A percentile compares a stretch with the other conserved stretches of the same genome.
Conservation (phyloP, 257 asterid species). For the Solanum bulbocastanum region DNA sequence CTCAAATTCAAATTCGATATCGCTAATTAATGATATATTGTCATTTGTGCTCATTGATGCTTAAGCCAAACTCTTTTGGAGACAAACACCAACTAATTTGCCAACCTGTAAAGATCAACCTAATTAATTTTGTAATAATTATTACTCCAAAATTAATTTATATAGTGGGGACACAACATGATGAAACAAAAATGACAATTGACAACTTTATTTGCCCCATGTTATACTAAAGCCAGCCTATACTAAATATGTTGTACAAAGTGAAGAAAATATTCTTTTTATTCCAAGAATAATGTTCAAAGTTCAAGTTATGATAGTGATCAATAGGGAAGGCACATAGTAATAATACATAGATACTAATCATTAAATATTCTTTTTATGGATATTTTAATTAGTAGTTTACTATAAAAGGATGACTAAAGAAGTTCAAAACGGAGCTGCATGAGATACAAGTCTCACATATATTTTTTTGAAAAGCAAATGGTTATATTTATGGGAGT, state of each 20-base stretch:
- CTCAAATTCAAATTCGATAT: background rate
- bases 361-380: background rate
- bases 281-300: background rate
- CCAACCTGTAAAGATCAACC: background rate
- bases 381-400: background rate
- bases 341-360: background rate
- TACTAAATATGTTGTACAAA: background rate
- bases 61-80: background rate
- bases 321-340: background rate
- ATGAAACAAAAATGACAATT: background rate
- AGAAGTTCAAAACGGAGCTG: background rate
- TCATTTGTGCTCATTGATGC: background rate
- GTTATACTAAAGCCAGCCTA: background rate
- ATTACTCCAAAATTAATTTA: background rate
- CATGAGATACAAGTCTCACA: background rate
- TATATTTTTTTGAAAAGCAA: background rate
- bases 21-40: background rate
- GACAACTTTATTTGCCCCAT: background rate
- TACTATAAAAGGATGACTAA: background rate
- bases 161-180: background rate
- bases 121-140: background rate
- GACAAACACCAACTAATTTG: background rate
- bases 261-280: background rate
- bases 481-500: background rate
- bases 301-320: background rate